Percentiles rank a stretch among this genome's conserved stretches.
Evolutionary conservation across 306 rosid genomes (phyloP).

Genomic region (Cucurbita argyrosperma): DNA sequence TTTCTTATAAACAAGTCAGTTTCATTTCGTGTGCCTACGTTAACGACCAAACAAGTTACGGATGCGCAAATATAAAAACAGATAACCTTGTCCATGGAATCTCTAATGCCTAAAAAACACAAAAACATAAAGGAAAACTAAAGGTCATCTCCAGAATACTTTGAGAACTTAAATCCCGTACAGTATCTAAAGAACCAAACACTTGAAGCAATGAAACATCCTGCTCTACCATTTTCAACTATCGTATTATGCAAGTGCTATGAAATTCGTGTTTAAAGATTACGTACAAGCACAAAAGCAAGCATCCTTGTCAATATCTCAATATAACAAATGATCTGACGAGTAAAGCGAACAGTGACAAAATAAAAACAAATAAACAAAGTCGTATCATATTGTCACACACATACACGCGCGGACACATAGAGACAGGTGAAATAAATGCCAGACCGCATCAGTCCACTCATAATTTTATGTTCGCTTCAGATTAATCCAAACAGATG

Average conservation of each 20-base stretch:
- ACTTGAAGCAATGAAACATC: background rate
- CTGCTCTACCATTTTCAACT: background rate
- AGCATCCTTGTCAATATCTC: background rate
- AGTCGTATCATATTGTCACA: background rate
- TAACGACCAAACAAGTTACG: background rate
- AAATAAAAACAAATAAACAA: background rate
- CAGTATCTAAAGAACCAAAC: background rate
- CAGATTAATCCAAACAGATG: background rate
- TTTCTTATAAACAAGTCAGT: background rate
- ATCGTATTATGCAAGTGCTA: background rate
- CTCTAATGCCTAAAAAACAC: background rate
- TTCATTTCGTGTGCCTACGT: background rate
- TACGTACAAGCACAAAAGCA: background rate
- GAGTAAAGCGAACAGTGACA: background rate
- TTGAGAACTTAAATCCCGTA: background rate
- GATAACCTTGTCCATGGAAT: background rate
- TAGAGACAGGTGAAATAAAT: background rate
- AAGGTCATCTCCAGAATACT: background rate
- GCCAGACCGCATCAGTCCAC: background rate
- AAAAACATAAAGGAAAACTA: background rate
- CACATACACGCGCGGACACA: background rate
- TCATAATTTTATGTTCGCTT: background rate
- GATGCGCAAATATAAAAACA: background rate
- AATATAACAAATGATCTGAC: background rate
- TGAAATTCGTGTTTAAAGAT: background rate